phyloP scores from a whole-genome alignment of 192 early-diverging fungal genomes.

The Linnemannia elongata region DNA sequence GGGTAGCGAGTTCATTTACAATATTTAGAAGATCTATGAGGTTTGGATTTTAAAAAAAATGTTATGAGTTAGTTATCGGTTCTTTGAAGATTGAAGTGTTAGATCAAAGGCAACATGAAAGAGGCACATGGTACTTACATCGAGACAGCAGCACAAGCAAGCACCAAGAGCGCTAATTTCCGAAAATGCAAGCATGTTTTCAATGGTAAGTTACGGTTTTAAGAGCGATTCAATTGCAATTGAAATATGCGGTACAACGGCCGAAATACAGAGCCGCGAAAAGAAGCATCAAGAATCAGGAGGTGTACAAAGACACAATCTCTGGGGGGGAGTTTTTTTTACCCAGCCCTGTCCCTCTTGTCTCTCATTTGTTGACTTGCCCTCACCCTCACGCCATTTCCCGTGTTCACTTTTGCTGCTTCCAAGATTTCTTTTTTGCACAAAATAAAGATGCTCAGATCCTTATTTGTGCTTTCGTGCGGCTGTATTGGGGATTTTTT shows the following conservation, averaged over 20 bases:
- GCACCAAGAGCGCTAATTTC: conserved; percentile 44
- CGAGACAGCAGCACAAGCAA: conserved; percentile 53
- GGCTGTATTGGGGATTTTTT: too few species aligned
- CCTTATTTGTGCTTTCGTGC: neutral
- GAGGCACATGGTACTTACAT: conserved; percentile 12
- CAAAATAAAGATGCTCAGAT: neutral
- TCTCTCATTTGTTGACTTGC: neutral
- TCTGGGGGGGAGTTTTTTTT: too few species aligned
- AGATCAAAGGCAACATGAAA: neutral
- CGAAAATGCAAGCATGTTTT: neutral
- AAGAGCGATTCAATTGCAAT: neutral
- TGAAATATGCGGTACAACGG: neutral
- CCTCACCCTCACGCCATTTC: neutral
- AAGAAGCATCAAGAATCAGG: neutral
- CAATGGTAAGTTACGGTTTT: neutral
- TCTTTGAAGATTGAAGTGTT: too few species aligned
- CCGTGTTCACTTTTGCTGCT: neutral
- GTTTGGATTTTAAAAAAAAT: too few species aligned
- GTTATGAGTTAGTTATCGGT: too few species aligned
- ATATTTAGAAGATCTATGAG: too few species aligned
- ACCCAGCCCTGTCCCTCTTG: too few species aligned
- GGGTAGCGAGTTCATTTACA: too few species aligned
- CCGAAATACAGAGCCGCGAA: neutral
- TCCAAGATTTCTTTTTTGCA: conserved; percentile 4
- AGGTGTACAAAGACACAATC: too few species aligned